phyloP scores from a whole-genome alignment of 495 filamentous ascomycete genomes.

The Penicillium waksmanii region DNA sequence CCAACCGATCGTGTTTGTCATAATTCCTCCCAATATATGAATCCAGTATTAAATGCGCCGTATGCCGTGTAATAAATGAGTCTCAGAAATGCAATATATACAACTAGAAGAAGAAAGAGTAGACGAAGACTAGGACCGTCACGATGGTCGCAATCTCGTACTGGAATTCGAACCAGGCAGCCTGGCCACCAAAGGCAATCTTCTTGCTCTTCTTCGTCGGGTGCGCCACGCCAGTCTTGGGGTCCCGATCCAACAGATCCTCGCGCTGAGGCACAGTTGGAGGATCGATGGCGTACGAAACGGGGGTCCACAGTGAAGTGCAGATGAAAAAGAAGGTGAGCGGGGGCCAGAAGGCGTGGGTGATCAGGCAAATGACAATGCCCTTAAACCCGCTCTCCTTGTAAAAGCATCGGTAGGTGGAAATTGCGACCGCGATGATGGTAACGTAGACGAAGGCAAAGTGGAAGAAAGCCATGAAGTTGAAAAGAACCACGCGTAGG shows the following conservation, averaged over 20 bases:
- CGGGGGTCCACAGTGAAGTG: slow-evolving; percentile 43
- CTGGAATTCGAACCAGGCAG: slow-evolving; percentile 48
- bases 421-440: slow-evolving; percentile 40
- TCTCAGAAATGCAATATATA: slow-evolving; percentile 19
- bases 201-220: slow-evolving; percentile 48
- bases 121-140: slow-evolving; percentile 44
- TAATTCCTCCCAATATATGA: not conserved
- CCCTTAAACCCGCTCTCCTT: slow-evolving; percentile 28
- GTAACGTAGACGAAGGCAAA: slow-evolving; percentile 45
- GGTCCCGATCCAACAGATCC: slow-evolving; percentile 44
- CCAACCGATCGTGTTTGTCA: slow-evolving; percentile 1
- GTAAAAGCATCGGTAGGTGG: slow-evolving; percentile 40
- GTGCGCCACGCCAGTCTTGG: slow-evolving; percentile 49
- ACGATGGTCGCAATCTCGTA: slow-evolving; percentile 41
- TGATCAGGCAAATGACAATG: slow-evolving; percentile 44
- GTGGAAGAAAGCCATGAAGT: slow-evolving; percentile 43
- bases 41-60: slow-evolving; percentile 4
- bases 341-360: slow-evolving; percentile 54
- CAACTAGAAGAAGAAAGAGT: slow-evolving; percentile 42
- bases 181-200: slow-evolving; percentile 44
- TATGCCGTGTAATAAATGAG: slow-evolving; percentile 7
- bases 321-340: slow-evolving; percentile 42
- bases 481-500: slow-evolving; percentile 35
- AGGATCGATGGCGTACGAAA: slow-evolving; percentile 49
- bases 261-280: slow-evolving; percentile 48